phyloP scores from a whole-genome alignment of 2,329 filamentous ascomycete genomes.

The Fusarium equiseti region DNA sequence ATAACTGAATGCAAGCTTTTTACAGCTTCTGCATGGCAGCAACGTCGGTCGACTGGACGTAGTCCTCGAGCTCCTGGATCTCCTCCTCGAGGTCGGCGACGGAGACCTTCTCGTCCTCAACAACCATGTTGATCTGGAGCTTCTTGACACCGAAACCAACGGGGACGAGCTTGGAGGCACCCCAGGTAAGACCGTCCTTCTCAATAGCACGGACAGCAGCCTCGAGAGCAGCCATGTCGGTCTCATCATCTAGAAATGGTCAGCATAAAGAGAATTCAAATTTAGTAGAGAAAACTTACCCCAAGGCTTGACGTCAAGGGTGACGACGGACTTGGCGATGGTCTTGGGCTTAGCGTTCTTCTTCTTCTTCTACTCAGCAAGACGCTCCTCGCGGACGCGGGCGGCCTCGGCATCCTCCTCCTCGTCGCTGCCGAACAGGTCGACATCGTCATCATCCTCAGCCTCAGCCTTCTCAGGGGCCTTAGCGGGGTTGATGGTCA shows the following conservation, averaged over 20 bases:
- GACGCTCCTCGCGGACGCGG: constrained; percentile 85
- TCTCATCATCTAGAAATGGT: constrained; percentile 81
- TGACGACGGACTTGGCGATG: constrained; percentile 95
- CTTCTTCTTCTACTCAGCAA: constrained; percentile 96
- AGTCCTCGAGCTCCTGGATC: constrained; percentile 88
- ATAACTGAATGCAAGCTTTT: constrained; percentile 49
- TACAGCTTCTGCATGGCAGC: constrained; percentile 95
- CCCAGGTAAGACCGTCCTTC: constrained; percentile 96
- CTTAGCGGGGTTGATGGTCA: constrained; percentile 87
- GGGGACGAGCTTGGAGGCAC: constrained; percentile 86
- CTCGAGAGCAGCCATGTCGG: constrained; percentile 87
- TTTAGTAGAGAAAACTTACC: constrained; percentile 70
- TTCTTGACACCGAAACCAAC: constrained; percentile 99
- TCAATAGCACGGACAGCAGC: constrained; percentile 83
- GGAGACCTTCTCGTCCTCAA: constrained; percentile 97
- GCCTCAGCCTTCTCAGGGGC: constrained; percentile 59
- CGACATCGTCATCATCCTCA: constrained; percentile 77
- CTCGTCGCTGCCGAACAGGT: constrained; percentile 92
- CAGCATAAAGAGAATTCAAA: constrained; percentile 32
- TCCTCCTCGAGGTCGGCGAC: constrained; percentile 86
- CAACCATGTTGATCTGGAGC: constrained; percentile 97
- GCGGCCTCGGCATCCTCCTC: constrained; percentile 93
- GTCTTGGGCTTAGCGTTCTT: constrained; percentile 94
- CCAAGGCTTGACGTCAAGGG: constrained; percentile 98
- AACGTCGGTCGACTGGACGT: constrained; percentile 94